Evolutionary conservation across 306 rosid genomes (phyloP).

Genomic region (Quercus berberidifolia): DNA sequence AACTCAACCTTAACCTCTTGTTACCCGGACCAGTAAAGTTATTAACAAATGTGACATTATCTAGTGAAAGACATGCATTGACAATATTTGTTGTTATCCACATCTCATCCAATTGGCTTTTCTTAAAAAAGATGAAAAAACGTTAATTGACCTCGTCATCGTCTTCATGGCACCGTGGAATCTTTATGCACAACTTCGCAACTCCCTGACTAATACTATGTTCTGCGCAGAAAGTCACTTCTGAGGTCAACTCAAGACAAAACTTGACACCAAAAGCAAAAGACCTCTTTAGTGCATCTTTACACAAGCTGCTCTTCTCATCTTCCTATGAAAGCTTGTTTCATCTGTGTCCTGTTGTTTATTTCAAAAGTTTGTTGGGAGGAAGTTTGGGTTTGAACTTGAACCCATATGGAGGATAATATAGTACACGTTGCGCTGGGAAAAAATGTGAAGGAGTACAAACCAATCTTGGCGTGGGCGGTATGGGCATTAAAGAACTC

Average conservation of each 20-base stretch:
- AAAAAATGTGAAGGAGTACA: slow-evolving; percentile 31
- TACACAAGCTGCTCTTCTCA: no score
- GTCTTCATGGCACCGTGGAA: not conserved
- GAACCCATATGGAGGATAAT: slow-evolving; percentile 19
- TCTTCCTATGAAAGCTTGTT: not conserved
- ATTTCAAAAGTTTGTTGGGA: not conserved
- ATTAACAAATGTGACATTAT: no score
- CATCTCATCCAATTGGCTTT: not conserved
- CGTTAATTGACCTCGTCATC: no score
- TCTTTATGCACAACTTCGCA: not conserved
- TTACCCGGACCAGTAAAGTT: no score
- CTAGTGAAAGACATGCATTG: not conserved
- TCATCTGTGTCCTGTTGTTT: not conserved
- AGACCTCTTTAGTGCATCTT: no score
- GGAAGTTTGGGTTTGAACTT: not conserved
- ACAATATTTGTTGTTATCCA: no score
- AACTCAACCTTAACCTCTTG: no score
- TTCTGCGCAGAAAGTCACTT: no score
- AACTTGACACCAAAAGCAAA: not conserved
- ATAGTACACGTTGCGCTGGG: slow-evolving; percentile 80
- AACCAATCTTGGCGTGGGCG: slow-evolving; percentile 57
- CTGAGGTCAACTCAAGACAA: not conserved
- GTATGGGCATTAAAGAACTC: slow-evolving; percentile 56
- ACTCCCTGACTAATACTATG: no score
- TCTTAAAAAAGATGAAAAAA: not conserved